phyloP scores from a whole-genome alignment of 805 yeast genomes.

The Clavispora fructus region DNA sequence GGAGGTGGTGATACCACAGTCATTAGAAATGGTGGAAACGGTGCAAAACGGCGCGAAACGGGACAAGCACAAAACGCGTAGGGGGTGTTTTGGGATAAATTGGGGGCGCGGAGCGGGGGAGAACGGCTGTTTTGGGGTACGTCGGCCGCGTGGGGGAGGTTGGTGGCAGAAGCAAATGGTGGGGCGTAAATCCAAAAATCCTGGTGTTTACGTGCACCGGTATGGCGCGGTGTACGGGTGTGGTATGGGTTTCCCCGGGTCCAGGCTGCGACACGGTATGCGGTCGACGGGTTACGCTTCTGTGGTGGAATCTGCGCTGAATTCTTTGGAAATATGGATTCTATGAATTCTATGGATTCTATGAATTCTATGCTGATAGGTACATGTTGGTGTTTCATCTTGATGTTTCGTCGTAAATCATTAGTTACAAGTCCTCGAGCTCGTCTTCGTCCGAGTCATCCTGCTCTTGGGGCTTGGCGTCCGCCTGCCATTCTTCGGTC shows the following conservation, averaged over 20 bases:
- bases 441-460: conserved; percentile 12
- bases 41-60: not conserved
- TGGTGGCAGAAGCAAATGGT: not conserved
- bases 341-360: too few species aligned
- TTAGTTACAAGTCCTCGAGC: conserved; percentile 5
- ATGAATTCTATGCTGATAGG: too few species aligned
- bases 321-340: too few species aligned
- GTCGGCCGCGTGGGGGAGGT: not conserved
- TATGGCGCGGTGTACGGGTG: not conserved
- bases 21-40: conserved; percentile 9
- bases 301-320: too few species aligned
- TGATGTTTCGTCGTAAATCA: not conserved
- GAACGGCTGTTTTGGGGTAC: not conserved
- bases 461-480: not conserved
- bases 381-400: too few species aligned
- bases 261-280: not conserved
- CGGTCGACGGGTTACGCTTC: too few species aligned
- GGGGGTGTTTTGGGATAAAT: not conserved
- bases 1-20: conserved; percentile 55
- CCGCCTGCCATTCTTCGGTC: not conserved
- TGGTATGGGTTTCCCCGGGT: not conserved
- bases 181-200: not conserved
- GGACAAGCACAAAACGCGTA: not conserved
- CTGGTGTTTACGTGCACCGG: not conserved
- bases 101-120: not conserved